Evolutionary conservation across 768 basidiomycete species (phyloP).

Genomic region (Nidula microcarpa): DNA sequence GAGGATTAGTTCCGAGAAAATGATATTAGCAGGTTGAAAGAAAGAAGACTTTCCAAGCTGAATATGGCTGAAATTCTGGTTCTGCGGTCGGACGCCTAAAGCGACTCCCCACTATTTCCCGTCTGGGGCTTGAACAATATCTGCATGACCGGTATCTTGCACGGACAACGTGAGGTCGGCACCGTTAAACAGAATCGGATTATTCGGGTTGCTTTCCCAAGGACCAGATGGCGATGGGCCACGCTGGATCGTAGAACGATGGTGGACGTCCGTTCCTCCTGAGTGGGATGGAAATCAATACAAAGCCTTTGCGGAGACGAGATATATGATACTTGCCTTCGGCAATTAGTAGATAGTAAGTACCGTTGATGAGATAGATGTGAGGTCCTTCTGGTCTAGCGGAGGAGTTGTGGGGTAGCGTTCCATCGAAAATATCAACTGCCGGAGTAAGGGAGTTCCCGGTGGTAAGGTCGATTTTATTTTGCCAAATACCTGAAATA

Average conservation of each 20-base stretch:
- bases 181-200: slow-evolving; percentile 37
- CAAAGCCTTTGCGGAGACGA: neutral
- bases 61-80: slow-evolving; percentile 24
- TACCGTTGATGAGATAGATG: slow-evolving; percentile 30
- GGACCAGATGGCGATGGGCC: slow-evolving; percentile 33
- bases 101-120: slow-evolving; percentile 39
- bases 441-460: slow-evolving; percentile 32
- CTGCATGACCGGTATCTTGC: slow-evolving; percentile 34
- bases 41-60: slow-evolving; percentile 21
- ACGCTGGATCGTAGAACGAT: slow-evolving; percentile 33
- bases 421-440: slow-evolving; percentile 30
- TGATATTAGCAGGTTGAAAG: neutral
- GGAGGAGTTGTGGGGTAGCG: slow-evolving; percentile 27
- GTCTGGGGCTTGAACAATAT: slow-evolving; percentile 28
- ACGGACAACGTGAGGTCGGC: slow-evolving; percentile 27
- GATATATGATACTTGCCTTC: slow-evolving; percentile 19
- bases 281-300: neutral
- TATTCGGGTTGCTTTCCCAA: slow-evolving; percentile 35
- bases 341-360: slow-evolving; percentile 37
- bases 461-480: slow-evolving; percentile 31
- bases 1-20: neutral
- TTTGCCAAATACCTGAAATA: slow-evolving; percentile 32
- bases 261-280: slow-evolving; percentile 32
- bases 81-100: slow-evolving; percentile 33
- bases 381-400: slow-evolving; percentile 40